A percentile compares a stretch with the other conserved stretches of the same genome.
phyloP scores from a whole-genome alignment of 163 green algal genomes.

The Scenedesmus sp. region DNA sequence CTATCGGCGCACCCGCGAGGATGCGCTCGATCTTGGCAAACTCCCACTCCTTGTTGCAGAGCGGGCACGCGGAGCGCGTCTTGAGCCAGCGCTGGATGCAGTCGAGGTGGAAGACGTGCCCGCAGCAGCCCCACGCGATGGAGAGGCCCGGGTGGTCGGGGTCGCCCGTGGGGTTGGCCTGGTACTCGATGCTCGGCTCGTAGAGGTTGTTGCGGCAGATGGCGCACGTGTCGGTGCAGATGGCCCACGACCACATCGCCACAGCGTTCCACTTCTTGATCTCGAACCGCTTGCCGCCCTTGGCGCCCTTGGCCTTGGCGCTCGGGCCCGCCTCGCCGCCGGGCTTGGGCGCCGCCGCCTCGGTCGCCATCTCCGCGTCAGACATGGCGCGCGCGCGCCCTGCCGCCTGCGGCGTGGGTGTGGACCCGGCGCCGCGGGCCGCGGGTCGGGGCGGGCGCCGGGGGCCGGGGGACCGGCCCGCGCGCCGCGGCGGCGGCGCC shows the following conservation, averaged over 20 bases:
- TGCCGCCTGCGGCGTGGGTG: too few relatives aligned
- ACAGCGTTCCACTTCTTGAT: constrained; percentile 98
- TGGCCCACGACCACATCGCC: constrained; percentile 97
- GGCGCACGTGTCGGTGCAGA: constrained; percentile 96
- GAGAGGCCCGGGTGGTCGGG: constrained; percentile 91
- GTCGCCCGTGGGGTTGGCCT: constrained; percentile 92
- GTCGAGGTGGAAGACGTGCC: constrained; percentile 94
- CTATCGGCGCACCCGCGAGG: constrained; percentile 55
- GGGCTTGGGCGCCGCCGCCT: constrained; percentile 40
- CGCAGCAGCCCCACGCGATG: constrained; percentile 94
- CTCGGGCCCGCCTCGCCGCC: constrained; percentile 47
- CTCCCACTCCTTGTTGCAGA: constrained; percentile 98
- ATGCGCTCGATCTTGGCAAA: constrained; percentile 96
- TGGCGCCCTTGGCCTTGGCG: constrained; percentile 48
- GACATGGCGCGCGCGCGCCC: constrained; percentile 46
- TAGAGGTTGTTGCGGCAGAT: constrained; percentile 99
- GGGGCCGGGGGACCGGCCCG: too few relatives aligned
- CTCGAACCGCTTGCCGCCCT: constrained; percentile 88
- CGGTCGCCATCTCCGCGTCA: constrained; percentile 56
- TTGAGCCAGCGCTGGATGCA: constrained; percentile 96
- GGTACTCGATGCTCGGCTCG: constrained; percentile 97
- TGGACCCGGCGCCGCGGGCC: too few relatives aligned
- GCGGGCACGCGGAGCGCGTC: constrained; percentile 87
- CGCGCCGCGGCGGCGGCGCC: too few relatives aligned
- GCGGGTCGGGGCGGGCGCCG: too few relatives aligned